phyloP scores from a whole-genome alignment of 228 moss, liverwort and hornwort genomes.

The Sphagnum magellanicum region DNA sequence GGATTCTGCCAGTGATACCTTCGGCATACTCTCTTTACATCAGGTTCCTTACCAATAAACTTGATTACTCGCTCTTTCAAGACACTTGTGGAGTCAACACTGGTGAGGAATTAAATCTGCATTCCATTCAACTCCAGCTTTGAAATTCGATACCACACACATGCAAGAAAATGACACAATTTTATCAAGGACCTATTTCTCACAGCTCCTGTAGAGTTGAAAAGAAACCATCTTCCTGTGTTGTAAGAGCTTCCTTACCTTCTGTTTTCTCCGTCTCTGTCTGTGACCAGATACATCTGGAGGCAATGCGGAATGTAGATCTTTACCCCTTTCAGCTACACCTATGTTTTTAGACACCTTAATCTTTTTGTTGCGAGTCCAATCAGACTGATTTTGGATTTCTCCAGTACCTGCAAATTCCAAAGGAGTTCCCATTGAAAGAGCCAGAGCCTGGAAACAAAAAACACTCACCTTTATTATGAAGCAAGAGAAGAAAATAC shows the following conservation, averaged over 20 bases:
- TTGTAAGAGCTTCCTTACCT: slow-evolving; percentile 19
- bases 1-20: too few species aligned
- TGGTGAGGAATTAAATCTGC: slow-evolving; percentile 1
- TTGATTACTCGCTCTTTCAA: neutral
- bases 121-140: slow-evolving; percentile 1
- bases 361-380: slow-evolving; percentile 15
- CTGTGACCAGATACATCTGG: slow-evolving; percentile 8
- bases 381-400: slow-evolving; percentile 17
- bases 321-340: slow-evolving; percentile 18
- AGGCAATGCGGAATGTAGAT: slow-evolving; percentile 9
- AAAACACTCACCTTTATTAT: neutral
- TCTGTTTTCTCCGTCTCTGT: slow-evolving; percentile 30
- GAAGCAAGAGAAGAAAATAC: too few species aligned
- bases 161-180: neutral
- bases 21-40: too few species aligned
- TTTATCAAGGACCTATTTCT: neutral
- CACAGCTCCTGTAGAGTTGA: neutral
- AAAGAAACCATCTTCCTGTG: neutral
- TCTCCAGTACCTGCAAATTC: slow-evolving; percentile 11
- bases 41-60: too few species aligned
- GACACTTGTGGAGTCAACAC: neutral
- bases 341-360: slow-evolving; percentile 10
- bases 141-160: neutral
- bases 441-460: slow-evolving; percentile 41
- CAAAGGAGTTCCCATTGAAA: slow-evolving; percentile 28